Base-by-base conservation (phyloP, 208 protist species). In the Borovskyia barvae region DNA sequence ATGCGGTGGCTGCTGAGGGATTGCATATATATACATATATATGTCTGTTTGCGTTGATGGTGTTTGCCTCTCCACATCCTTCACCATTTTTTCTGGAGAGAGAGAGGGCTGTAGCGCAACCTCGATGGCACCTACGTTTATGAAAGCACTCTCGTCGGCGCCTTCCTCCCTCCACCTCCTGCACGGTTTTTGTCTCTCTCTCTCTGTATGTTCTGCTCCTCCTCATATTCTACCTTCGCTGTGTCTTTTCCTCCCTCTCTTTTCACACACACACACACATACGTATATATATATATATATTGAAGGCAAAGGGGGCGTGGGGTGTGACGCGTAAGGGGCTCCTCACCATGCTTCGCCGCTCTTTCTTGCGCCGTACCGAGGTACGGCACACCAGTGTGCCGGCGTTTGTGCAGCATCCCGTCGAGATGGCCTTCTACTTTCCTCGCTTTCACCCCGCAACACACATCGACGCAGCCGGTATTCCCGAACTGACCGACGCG, bases 371-470 rank as follows among this genome's bases (percentile, higher is more conserved):
- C n/a, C 63, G 73, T 11, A 67, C 65, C 5, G 48, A 64, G 8
- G 48, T 90, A 52, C 46, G 52, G 11, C 72, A 77, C 20, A 89
- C 86, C 20, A 79, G 77, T 47, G 68, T 78, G 9, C 85, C 85
- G 26, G 52, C 64, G 15, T 78, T 80, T 41, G 78, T 92, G 58
- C 46, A 77, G 39, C 71, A 80, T 28, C 65, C 82, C 6, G 80
- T 64, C n/a, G 88, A 94, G 48, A 42, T 92, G 60, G 85, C 82
- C 40, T 94, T 92, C 55, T 94, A 89, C 64, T 89, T 78, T 48
- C 85, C 88, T 1, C 76, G 88, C 45, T 92, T 94, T 58, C 82
- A 89, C 61, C 84, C 85, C 3, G 17, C 33, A 24, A 75, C 71
- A 4, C 88, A 94, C 73, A 48, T 92, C 26, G 53, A 43, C 35